Evolutionary conservation across 371 early-diverging fungal genomes (phyloP).

Genomic region (Mucor saturninus): DNA sequence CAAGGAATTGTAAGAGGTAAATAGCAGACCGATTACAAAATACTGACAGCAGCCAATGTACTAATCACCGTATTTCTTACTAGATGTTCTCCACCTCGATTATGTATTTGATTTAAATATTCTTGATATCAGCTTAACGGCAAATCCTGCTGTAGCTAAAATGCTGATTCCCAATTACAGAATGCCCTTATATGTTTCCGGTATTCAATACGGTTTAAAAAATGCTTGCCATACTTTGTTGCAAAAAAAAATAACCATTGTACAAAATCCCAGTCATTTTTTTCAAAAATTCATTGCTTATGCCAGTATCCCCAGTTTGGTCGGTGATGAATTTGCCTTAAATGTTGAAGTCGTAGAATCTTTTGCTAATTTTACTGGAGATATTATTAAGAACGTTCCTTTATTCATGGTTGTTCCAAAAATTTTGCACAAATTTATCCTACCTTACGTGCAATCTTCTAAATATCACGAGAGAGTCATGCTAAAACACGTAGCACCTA

Average conservation of each 20-base stretch:
- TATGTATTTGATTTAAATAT: slow-evolving; percentile 32
- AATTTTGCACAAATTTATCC: slow-evolving; percentile 26
- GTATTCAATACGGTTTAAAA: slow-evolving; percentile 32
- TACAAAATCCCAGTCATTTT: slow-evolving; percentile 27
- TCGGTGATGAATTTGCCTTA: slow-evolving; percentile 35
- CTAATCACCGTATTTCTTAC: not conserved
- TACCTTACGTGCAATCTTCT: slow-evolving; percentile 32
- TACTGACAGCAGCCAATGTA: too few species aligned
- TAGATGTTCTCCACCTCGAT: slow-evolving; percentile 37
- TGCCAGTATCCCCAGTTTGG: slow-evolving; percentile 42
- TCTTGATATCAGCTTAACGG: slow-evolving; percentile 34
- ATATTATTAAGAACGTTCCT: slow-evolving; percentile 35
- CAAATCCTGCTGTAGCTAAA: slow-evolving; percentile 35
- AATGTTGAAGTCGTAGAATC: slow-evolving; percentile 34
- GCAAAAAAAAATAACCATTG: slow-evolving; percentile 6
- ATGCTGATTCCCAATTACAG: slow-evolving; percentile 17
- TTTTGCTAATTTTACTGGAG: slow-evolving; percentile 43
- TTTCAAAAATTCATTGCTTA: slow-evolving; percentile 41
- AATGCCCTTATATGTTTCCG: slow-evolving; percentile 24
- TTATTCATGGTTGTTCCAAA: slow-evolving; percentile 30
- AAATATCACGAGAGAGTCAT: slow-evolving; percentile 26
- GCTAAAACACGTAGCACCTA: slow-evolving; percentile 31
- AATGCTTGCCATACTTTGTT: slow-evolving; percentile 20
- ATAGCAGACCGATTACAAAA: not conserved
- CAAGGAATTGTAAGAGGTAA: slow-evolving; percentile 40